A percentile compares a stretch with the other conserved stretches of the same genome.
These are phyloP conservation scores for Rhodamnia rubescens DNA, from an alignment of 345 rosid genomes.

Conservation along the genomic window DNA sequence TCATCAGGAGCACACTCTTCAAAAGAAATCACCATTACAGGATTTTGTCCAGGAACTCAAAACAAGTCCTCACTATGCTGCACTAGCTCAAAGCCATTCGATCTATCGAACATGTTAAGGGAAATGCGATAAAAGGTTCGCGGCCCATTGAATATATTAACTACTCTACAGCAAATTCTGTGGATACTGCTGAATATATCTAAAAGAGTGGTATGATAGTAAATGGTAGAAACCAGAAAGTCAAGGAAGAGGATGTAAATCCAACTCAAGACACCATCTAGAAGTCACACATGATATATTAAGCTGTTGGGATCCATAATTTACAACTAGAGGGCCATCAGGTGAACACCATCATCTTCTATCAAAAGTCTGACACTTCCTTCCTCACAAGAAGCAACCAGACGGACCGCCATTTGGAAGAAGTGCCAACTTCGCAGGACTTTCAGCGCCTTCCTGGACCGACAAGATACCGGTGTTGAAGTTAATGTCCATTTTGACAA, in stretches of 20 bases:
- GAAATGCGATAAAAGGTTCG: background rate
- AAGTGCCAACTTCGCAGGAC: conserved; percentile 26
- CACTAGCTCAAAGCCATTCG: background rate
- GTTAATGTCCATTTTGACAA: conserved; percentile 32
- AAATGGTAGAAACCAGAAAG: background rate
- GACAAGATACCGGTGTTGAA: conserved; percentile 18
- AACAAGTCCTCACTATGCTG: background rate
- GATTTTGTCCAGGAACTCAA: background rate
- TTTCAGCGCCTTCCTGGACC: conserved; percentile 32
- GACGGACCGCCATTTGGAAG: conserved; percentile 25
- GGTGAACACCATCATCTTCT: background rate
- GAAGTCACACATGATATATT: background rate
- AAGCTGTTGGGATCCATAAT: background rate
- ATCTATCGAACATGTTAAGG: background rate
- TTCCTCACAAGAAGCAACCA: conserved; percentile 23
- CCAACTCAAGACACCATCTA: background rate
- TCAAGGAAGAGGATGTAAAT: background rate
- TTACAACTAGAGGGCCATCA: background rate
- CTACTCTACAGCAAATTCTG: background rate
- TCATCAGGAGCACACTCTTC: background rate
- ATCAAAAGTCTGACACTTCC: conserved; percentile 17
- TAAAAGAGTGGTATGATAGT: background rate
- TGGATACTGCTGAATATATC: background rate
- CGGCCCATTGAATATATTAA: background rate
- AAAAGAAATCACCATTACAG: background rate